These are phyloP conservation scores for Nemania abortiva DNA, from an alignment of 2,329 filamentous ascomycete genomes.

Conservation along the genomic window DNA sequence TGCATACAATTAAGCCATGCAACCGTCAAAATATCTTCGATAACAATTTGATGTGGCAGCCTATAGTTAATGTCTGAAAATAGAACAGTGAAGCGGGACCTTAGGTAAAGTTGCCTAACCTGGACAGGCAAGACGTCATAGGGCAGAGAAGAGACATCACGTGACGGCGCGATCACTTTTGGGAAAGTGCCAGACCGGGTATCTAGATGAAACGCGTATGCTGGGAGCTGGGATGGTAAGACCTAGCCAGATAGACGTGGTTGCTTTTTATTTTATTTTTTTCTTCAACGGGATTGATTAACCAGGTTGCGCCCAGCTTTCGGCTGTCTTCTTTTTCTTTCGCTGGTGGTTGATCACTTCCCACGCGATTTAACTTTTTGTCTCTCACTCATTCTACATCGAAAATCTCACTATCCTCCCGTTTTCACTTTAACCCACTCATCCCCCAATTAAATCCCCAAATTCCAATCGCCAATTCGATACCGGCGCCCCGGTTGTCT, in stretches of 20 bases:
- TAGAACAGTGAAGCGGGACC: no score
- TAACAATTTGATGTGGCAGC: no score
- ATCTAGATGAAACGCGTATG: constrained; percentile 4
- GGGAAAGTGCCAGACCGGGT: neutral
- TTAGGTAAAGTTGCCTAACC: neutral
- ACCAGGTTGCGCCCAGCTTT: neutral
- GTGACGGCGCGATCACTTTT: neutral
- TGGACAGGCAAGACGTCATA: neutral
- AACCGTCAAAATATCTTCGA: no score
- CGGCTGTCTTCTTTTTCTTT: neutral
- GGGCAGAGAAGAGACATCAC: neutral
- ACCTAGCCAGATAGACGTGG: neutral
- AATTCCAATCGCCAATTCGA: neutral
- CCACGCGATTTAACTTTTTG: neutral
- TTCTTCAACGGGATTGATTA: neutral
- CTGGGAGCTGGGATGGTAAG: no score
- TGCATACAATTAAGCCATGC: no score
- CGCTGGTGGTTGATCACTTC: neutral
- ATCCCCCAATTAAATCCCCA: neutral
- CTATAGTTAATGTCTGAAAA: no score
- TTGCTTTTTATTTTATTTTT: neutral
- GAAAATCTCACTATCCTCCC: neutral
- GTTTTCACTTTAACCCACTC: neutral
- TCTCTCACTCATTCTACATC: neutral
- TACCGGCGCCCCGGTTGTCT: constrained; percentile 1